Evolutionary conservation across 345 rosid species (phyloP).

Genomic region (Crucihimalaya himalaica): DNA sequence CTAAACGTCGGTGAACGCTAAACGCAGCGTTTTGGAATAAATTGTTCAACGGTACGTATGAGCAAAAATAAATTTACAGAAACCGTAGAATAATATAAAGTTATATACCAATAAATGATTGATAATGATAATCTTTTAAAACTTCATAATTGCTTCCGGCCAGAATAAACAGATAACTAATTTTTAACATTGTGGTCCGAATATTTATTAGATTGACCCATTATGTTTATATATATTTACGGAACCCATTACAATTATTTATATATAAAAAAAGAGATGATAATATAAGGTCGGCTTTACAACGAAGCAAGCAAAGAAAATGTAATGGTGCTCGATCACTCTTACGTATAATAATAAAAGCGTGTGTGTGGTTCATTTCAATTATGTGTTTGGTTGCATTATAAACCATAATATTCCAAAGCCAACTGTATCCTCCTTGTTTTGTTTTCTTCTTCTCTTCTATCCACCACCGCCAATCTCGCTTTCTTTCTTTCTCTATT

Average conservation of each 20-base stretch:
- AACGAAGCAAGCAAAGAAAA: conserved; percentile 40
- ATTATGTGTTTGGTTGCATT: conserved; percentile 42
- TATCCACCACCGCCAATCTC: conserved; percentile 53
- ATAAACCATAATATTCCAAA: conserved; percentile 55
- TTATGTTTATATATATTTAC: conserved; percentile 8
- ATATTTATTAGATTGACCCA: conserved; percentile 38
- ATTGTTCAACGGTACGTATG: background rate
- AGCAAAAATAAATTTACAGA: background rate
- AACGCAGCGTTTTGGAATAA: background rate
- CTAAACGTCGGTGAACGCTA: background rate
- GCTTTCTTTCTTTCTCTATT: background rate
- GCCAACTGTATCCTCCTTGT: conserved; percentile 57
- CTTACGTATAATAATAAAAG: conserved; percentile 33
- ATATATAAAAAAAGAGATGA: background rate
- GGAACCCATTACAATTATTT: background rate
- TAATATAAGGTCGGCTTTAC: conserved; percentile 38
- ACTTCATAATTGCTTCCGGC: conserved; percentile 17
- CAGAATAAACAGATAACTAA: conserved; percentile 27
- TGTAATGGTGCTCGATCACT: conserved; percentile 42
- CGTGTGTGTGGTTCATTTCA: conserved; percentile 37
- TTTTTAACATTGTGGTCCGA: conserved; percentile 30
- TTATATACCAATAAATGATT: conserved; percentile 6
- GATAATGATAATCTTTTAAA: conserved; percentile 19
- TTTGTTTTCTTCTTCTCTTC: conserved; percentile 25
- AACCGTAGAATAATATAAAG: background rate